A percentile compares a stretch with the other conserved stretches of the same genome.
Evolutionary conservation across 148 eudicot species (phyloP).

Genomic region (Suaeda aralocaspica): DNA sequence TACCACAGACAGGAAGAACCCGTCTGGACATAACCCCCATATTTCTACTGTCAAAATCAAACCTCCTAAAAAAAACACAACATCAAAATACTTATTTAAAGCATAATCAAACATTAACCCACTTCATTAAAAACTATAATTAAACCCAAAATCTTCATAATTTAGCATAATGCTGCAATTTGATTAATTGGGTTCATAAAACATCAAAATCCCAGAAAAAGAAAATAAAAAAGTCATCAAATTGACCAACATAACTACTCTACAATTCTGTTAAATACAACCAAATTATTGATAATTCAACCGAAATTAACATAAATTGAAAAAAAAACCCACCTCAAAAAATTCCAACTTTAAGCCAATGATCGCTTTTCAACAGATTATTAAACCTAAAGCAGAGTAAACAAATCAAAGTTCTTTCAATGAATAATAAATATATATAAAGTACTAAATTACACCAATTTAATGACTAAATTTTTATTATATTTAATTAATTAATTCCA

Average conservation of each 20-base stretch:
- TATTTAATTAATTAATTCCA: constrained; percentile 2
- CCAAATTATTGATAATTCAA: neutral
- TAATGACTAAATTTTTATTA: neutral
- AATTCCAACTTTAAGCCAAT: constrained; percentile 7
- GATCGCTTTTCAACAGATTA: constrained; percentile 28
- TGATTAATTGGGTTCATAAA: constrained; percentile 5
- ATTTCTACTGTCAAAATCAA: constrained; percentile 14
- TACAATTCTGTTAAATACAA: neutral
- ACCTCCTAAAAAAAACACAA: constrained; percentile 15
- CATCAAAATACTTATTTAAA: constrained; percentile 11
- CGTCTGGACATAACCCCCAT: constrained; percentile 96
- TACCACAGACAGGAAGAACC: constrained; percentile 83
- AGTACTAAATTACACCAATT: neutral
- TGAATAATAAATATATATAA: neutral
- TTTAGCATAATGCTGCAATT: constrained; percentile 7
- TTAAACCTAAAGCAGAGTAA: constrained; percentile 22
- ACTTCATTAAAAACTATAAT: constrained; percentile 19
- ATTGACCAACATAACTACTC: constrained; percentile 17
- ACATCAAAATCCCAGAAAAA: constrained; percentile 12
- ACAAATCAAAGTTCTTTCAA: neutral
- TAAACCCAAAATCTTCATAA: neutral
- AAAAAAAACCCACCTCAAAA: constrained; percentile 21
- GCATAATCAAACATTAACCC: constrained; percentile 7
- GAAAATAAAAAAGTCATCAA: constrained; percentile 2
- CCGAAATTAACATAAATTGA: constrained; percentile 10